A percentile compares a stretch with the other conserved stretches of the same genome.
These are phyloP conservation scores for Chytriomyces hyalinus DNA, from an alignment of 192 early-diverging fungal genomes.

Conservation along the genomic window DNA sequence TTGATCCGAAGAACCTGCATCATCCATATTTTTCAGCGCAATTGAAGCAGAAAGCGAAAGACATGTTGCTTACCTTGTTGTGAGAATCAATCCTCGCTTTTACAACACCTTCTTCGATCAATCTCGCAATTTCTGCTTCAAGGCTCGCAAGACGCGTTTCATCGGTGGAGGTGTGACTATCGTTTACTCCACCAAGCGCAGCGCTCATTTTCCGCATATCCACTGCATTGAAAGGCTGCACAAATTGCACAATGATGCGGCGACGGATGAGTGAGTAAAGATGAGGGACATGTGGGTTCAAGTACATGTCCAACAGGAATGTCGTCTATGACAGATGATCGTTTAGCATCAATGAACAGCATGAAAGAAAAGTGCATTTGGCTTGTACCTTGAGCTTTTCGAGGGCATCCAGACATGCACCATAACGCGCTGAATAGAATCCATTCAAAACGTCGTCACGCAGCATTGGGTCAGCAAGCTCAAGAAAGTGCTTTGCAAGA, in stretches of 20 bases:
- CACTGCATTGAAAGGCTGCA: slow-evolving; percentile 77
- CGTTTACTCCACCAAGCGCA: slow-evolving; percentile 55
- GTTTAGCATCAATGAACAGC: background rate
- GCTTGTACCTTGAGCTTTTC: slow-evolving; percentile 67
- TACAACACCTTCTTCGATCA: slow-evolving; percentile 77
- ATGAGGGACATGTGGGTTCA: slow-evolving; percentile 71
- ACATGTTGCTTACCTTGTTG: slow-evolving; percentile 67
- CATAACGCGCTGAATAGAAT: slow-evolving; percentile 81
- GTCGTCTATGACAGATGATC: slow-evolving; percentile 42
- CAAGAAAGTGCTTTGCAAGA: slow-evolving; percentile 77
- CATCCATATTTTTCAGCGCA: background rate
- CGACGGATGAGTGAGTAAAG: slow-evolving; percentile 75
- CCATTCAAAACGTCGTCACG: slow-evolving; percentile 63
- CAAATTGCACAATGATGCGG: slow-evolving; percentile 82
- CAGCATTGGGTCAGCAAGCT: slow-evolving; percentile 76
- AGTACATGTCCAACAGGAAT: slow-evolving; percentile 72
- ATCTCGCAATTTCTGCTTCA: slow-evolving; percentile 70
- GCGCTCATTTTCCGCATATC: slow-evolving; percentile 79
- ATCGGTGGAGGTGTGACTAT: too few relatives aligned
- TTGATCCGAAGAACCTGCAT: slow-evolving; percentile 71
- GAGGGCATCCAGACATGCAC: slow-evolving; percentile 68
- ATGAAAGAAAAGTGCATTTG: background rate
- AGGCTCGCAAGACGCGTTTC: slow-evolving; percentile 60
- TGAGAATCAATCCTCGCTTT: slow-evolving; percentile 84
- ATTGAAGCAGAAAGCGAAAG: background rate